These are phyloP conservation scores for Lactarius sp. DNA, from an alignment of 768 basidiomycete species.

Conservation along the genomic window DNA sequence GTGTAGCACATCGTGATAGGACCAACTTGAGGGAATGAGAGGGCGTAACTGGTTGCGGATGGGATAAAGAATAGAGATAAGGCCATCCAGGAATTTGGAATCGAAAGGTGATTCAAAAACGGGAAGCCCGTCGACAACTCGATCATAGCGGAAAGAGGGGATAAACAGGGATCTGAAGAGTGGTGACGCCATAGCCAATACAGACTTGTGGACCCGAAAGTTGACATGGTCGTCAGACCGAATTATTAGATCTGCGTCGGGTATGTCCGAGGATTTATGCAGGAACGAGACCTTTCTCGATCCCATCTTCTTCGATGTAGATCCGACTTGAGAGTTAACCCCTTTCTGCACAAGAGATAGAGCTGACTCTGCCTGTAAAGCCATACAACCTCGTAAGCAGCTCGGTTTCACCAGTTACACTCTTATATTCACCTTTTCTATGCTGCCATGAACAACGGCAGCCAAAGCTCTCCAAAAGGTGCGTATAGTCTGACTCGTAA, in stretches of 20 bases:
- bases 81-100: background rate
- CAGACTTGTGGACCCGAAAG: constrained; percentile 12
- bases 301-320: background rate
- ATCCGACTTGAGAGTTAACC: background rate
- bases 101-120: background rate
- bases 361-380: background rate
- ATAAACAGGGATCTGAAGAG: constrained; percentile 4
- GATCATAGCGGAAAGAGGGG: background rate
- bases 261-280: background rate
- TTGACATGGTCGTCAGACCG: background rate
- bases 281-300: background rate
- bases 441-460: background rate
- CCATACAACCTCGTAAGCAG: background rate
- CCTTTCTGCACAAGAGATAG: background rate
- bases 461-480: background rate
- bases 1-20: background rate
- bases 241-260: background rate
- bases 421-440: background rate
- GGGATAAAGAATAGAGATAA: constrained; percentile 10
- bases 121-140: constrained; percentile 6
- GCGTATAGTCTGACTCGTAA: background rate
- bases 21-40: background rate
- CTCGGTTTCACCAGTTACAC: background rate
- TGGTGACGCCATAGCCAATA: constrained; percentile 9
- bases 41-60: background rate